Base-by-base conservation (phyloP, 805 yeast genomes). In the Tetrapisispora iriomotensis region DNA sequence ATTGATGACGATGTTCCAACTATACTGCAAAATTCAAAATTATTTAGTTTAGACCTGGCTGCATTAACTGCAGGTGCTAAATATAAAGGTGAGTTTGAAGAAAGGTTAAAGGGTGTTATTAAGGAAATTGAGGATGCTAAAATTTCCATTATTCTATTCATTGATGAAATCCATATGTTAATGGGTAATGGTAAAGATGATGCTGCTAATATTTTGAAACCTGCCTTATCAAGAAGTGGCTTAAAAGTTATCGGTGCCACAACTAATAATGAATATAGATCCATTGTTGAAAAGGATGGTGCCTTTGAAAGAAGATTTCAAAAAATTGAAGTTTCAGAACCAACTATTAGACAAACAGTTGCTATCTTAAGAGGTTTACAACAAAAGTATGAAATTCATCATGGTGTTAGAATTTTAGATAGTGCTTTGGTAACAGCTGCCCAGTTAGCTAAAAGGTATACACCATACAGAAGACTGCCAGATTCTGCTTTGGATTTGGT, bases 101-200 rank as follows among this genome's bases (percentile, higher is more conserved):
- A 92, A 68, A 79, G 98, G 67, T 74, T 92, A 57, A 92, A 92
- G 66, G 97, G 97, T 50, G 97, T 92, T 23, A 71, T 92, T 58
- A 86, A 79, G 58, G 98, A 92, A 55, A 84, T 92, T 54, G 95
- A 86, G 61, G 82, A 86, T 51, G 79, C 94, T 1, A 79, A 80
- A 53, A 82, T 77, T 36, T 73, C 87, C 75, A 86, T 92, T 48
- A 79, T 92, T 47, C 71, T 92, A 42, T 92, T 92, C 68, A 84
- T 92, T 53, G 98, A 92, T 66, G 98, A 92, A 66, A 92, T 92
- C 60, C 98, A 92, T 66, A 92, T 92, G 96, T 75, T 92, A 50
- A 92, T 92, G 98, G 98, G 98, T 53, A 95, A 92, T 60, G 98
- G 98, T 60, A 92, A 88, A 66, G 78, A 83, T 46, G 98, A 92